Base-by-base conservation (phyloP, 371 early-diverging fungal species). In the Actinomortierella wolfii region DNA sequence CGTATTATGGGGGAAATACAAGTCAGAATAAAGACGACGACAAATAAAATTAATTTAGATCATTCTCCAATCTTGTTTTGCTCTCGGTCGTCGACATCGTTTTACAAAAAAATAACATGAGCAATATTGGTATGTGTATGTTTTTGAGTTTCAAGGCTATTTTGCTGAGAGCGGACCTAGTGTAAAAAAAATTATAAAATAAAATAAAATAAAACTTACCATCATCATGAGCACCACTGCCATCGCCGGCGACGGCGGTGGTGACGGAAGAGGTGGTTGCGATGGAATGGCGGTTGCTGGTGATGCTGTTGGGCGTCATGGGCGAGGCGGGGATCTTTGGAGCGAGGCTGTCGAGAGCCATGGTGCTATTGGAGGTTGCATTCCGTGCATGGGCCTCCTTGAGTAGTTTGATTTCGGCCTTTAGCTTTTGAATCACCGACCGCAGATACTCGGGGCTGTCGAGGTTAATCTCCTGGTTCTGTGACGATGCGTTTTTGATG, bases 401-500 rank as follows among this genome's bases (percentile, higher is more conserved):
- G 6, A 86, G 68, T 7, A 76, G 24, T 40, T 69, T 78, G 29
- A 88, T 71, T 53, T 87, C 85, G 39, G 61, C 48, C 60, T 83
- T 84, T 63, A 88, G 77, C 49, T 85, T 84, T 11, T 78, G 61
- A 43, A 88, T 86, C 28, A 86, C 77, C 17, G 76, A 62, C 4
- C 85, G 83, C 34, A 88, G 68, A 55, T 83, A 80, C 42, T 84
- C 85, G 7, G 82, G 64, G 56, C 83, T 86, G 40, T 82, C 86
- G 61, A 63, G 80, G 45, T 80, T 83, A 70, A 82, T 84, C 54
- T 91, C 91, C 59, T 88, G 88, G 67, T 93, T 94, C 26, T 91
- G 80, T 40, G 84, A 85, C 2, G 86, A 86, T 40, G 86, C 83
- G 77, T 95, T 95, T 57, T 90, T 90, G 70, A 96, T 95, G 56